Percentiles rank a stretch among this genome's conserved stretches.
phyloP scores from a whole-genome alignment of 345 rosid species.

The Camelina sativa region DNA sequence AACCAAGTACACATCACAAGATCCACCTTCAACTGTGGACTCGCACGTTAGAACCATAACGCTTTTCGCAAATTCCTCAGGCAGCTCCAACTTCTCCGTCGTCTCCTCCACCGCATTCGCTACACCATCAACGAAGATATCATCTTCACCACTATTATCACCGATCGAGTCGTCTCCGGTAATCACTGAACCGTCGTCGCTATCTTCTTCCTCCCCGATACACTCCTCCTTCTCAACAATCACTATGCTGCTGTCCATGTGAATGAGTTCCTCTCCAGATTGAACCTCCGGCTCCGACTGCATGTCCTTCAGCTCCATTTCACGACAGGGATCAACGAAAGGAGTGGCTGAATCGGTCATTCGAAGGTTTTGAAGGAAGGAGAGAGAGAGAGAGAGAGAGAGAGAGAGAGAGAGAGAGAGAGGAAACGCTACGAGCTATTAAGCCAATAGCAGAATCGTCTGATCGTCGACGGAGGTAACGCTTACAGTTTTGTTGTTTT shows the following conservation, averaged over 20 bases:
- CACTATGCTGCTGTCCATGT: conserved; percentile 68
- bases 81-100: conserved; percentile 50
- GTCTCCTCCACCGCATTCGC: conserved; percentile 25
- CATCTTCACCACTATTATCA: conserved; percentile 28
- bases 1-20: conserved; percentile 78
- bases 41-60: conserved; percentile 72
- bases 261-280: conserved; percentile 58
- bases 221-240: conserved; percentile 52
- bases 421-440: conserved; percentile 4
- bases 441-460: conserved; percentile 11
- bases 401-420: neutral
- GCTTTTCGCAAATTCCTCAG: conserved; percentile 68
- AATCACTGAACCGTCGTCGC: conserved; percentile 22
- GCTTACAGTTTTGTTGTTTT: neutral
- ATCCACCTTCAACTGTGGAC: conserved; percentile 68
- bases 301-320: conserved; percentile 46
- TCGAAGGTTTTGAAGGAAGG: neutral
- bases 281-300: conserved; percentile 39
- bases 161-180: conserved; percentile 31
- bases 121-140: conserved; percentile 11
- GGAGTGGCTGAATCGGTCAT: conserved; percentile 23
- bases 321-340: conserved; percentile 9
- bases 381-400: neutral
- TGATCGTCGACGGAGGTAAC: conserved; percentile 22
- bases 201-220: conserved; percentile 22